These are phyloP conservation scores for Leccinum subgranulosum DNA, from an alignment of 768 basidiomycete species.

Conservation along the genomic window DNA sequence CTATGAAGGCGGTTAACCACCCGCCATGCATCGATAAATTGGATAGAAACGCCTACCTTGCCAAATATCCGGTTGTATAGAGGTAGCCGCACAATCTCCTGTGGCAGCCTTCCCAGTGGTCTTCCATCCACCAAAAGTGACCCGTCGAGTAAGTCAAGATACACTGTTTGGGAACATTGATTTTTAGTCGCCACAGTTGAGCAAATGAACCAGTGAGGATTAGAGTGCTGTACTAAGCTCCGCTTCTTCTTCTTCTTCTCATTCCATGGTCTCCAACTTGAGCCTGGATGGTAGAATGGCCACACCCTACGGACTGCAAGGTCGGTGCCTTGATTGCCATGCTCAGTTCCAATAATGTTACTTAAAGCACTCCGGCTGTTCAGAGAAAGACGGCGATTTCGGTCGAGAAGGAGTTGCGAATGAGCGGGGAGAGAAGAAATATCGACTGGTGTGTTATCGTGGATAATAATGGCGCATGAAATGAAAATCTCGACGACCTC, in stretches of 20 bases:
- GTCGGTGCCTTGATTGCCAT: slow-evolving; percentile 9
- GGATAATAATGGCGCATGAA: neutral
- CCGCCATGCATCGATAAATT: neutral
- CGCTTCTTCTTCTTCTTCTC: too few species aligned
- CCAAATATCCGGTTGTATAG: slow-evolving; percentile 19
- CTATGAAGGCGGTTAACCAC: slow-evolving; percentile 8
- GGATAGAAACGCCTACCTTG: slow-evolving; percentile 7
- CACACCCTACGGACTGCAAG: slow-evolving; percentile 3
- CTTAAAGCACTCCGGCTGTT: neutral
- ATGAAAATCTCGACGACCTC: neutral
- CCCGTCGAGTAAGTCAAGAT: slow-evolving; percentile 24
- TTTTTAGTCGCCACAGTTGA: slow-evolving; percentile 3
- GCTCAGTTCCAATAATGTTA: neutral
- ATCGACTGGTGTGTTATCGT: slow-evolving; percentile 13
- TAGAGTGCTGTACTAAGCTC: neutral
- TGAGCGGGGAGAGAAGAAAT: neutral
- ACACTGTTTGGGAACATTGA: slow-evolving; percentile 20
- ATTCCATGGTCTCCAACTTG: neutral
- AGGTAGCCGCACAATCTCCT: slow-evolving; percentile 13
- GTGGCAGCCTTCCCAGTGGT: slow-evolving; percentile 23
- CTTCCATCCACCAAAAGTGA: slow-evolving; percentile 23
- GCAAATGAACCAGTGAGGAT: slow-evolving; percentile 19
- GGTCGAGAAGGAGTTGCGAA: slow-evolving; percentile 20
- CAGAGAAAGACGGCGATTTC: slow-evolving; percentile 21
- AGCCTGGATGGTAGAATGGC: neutral